Base-by-base conservation (phyloP, 2,329 filamentous ascomycete species). In the Macrophomina pseudophaseolina region DNA sequence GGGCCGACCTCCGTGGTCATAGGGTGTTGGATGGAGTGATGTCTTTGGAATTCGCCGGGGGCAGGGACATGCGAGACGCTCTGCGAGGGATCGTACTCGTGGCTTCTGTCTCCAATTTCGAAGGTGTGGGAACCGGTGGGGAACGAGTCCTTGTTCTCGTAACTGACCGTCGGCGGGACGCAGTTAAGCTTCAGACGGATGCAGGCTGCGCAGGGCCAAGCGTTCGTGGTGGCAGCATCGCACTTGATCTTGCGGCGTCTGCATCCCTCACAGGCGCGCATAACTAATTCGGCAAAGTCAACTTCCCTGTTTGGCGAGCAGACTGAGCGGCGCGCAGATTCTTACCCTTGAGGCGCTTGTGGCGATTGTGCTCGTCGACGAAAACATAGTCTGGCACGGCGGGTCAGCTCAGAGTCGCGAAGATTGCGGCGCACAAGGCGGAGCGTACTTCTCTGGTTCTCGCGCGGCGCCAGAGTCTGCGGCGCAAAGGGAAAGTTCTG, bases 291-390 rank as follows among this genome's bases (percentile, higher is more conserved):
- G 58, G 58, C 48, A 42, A 35, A 53, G 33, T 66, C 23, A 62
- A 44, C 66, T 49, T 62, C 51, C 66, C 63, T 69, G 59, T 70
- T 54, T 40, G 46, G 44, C 16, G 42, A 14, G 23, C 35, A 11
- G 60, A 16, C 2, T 60, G 56, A 58, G 78, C n/a, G 46, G 44
- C 28, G 42, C 38, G 42, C 28, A 28, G 42, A 18, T 7, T 68
- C 87, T 46, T 63, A 95, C 93, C 93, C 86, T 98, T 98, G 70
- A 98, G 83, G 73, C 94, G 88, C 81, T 98, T 98, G 81, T 98
- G 95, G 70, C 95, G 91, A 82, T 98, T 98, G 80, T 98, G 95
- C 80, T 98, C 94, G 80, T 98, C 94, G 67, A 98, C 95, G 76
- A 98, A 98, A 74, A 98, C 95, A 91, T 97, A 98, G 79, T 97